Evolutionary conservation across 441 rosid species (phyloP).

Genomic region (Croton laevigatus): DNA sequence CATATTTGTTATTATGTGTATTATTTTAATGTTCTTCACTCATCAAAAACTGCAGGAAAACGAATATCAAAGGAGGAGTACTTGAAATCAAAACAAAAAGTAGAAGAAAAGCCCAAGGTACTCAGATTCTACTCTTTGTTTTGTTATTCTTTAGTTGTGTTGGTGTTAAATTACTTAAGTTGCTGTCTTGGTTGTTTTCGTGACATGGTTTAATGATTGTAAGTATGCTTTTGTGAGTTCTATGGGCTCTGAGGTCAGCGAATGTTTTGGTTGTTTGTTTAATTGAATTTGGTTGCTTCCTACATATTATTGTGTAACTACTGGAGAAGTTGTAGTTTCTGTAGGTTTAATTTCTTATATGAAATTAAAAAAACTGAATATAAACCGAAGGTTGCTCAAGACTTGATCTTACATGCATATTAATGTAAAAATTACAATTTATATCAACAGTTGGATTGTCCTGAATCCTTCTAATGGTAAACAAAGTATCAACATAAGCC

Average conservation of each 20-base stretch:
- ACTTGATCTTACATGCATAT: not conserved
- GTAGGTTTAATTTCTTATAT: not conserved
- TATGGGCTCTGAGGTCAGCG: constrained; percentile 5
- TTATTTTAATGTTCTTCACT: constrained; percentile 12
- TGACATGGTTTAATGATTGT: not conserved
- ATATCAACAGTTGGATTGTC: not conserved
- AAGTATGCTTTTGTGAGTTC: not conserved
- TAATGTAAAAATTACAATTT: not conserved
- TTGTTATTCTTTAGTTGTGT: not conserved
- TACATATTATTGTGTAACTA: not conserved
- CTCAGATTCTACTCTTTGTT: not conserved
- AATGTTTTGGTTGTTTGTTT: not conserved
- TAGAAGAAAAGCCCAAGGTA: constrained; percentile 88
- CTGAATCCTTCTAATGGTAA: not conserved
- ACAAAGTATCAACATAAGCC: not conserved
- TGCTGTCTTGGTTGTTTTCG: not conserved
- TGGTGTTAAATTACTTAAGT: not conserved
- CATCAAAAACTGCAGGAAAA: constrained; percentile 48
- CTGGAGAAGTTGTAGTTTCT: not conserved
- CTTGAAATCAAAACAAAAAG: constrained; percentile 56
- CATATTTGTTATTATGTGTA: not conserved
- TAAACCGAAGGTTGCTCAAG: not conserved
- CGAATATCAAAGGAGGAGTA: constrained; percentile 80
- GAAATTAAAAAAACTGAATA: not conserved
- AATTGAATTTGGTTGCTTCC: not conserved